phyloP scores from a whole-genome alignment of 371 early-diverging fungal species.

The Entomophthora muscae region DNA sequence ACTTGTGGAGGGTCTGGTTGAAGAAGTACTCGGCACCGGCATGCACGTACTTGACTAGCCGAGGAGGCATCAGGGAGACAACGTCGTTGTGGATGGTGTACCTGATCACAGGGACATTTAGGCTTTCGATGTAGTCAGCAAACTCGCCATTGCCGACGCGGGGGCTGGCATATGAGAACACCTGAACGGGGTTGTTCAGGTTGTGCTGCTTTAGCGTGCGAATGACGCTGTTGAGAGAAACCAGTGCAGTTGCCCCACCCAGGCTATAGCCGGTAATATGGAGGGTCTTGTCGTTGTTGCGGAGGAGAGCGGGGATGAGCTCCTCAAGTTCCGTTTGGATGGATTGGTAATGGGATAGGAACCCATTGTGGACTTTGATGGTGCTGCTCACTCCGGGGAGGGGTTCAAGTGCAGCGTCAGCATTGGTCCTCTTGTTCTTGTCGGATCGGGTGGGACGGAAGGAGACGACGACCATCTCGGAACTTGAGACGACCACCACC shows the following conservation, averaged over 20 bases:
- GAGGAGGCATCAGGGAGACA: background rate
- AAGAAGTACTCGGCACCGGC: background rate
- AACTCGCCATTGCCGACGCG: background rate
- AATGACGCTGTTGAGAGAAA: background rate
- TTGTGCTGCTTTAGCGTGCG: background rate
- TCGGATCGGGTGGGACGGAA: background rate
- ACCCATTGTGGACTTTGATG: background rate
- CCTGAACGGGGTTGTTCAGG: background rate
- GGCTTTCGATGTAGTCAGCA: background rate
- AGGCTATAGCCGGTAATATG: background rate
- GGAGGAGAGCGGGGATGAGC: background rate
- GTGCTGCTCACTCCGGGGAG: background rate
- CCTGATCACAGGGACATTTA: background rate
- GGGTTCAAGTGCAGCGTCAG: background rate
- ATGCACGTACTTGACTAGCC: background rate
- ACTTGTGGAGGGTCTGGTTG: background rate
- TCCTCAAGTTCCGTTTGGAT: background rate
- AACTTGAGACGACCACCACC: background rate
- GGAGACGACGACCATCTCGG: background rate
- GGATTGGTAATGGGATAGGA: background rate
- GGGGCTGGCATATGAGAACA: background rate
- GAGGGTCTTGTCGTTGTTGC: background rate
- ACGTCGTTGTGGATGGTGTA: background rate
- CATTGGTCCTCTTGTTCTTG: background rate
- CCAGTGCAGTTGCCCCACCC: background rate